Percentiles rank a stretch among this genome's conserved stretches.
These are phyloP conservation scores for Mortierella sp. DNA, from an alignment of 371 early-diverging fungal species.

Conservation along the genomic window DNA sequence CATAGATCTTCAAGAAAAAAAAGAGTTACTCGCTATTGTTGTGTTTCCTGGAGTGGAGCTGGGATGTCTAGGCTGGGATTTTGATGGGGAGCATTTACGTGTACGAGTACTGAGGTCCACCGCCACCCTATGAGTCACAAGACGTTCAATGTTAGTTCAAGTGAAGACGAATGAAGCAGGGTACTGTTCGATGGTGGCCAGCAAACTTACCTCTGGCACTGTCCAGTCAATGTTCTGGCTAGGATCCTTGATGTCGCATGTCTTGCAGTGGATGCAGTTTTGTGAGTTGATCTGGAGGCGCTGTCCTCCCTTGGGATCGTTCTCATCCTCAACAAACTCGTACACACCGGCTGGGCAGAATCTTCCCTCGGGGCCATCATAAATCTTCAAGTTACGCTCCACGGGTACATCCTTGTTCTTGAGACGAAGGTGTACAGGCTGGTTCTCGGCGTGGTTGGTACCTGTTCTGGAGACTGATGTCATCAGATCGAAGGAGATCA, in stretches of 20 bases:
- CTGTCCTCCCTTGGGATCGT: conserved; percentile 80
- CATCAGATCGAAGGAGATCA: conserved; percentile 92
- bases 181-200: too few relatives aligned
- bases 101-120: conserved; percentile 52
- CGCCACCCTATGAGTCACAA: conserved; percentile 26
- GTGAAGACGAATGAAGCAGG: too few relatives aligned
- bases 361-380: conserved; percentile 95
- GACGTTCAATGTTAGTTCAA: conserved; percentile 1
- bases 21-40: background rate
- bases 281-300: conserved; percentile 97
- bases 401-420: conserved; percentile 80
- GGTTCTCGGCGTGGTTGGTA: conserved; percentile 96
- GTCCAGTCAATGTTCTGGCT: conserved; percentile 98
- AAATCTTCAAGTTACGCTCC: conserved; percentile 84
- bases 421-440: conserved; percentile 93
- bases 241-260: conserved; percentile 99
- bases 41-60: background rate
- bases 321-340: conserved; percentile 96
- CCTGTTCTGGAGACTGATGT: conserved; percentile 94
- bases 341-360: conserved; percentile 99
- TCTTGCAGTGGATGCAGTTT: conserved; percentile 99
- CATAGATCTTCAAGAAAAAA: background rate
- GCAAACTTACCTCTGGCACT: conserved; percentile 88
- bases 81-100: conserved; percentile 22
- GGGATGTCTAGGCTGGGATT: too few relatives aligned